Percentiles rank a stretch among this genome's conserved stretches.
phyloP scores from a whole-genome alignment of 345 rosid species.

The Hypericum perforatum region DNA sequence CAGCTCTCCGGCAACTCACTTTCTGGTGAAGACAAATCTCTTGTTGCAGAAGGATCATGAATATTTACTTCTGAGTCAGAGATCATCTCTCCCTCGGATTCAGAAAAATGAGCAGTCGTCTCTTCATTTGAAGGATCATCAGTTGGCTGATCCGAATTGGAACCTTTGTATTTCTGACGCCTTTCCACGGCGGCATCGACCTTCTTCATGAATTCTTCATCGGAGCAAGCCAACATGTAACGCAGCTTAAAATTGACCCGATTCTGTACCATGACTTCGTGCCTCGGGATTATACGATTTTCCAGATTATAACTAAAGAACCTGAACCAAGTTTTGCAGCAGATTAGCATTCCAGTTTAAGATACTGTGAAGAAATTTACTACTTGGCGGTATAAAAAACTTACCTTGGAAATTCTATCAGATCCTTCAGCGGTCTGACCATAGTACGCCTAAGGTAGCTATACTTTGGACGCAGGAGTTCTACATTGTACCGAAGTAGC shows the following conservation, averaged over 20 bases:
- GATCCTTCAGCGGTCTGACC: conserved; percentile 78
- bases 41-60: too few species aligned
- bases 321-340: conserved; percentile 31
- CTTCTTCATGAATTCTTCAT: conserved; percentile 48
- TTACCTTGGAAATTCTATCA: conserved; percentile 83
- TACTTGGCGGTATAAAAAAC: not conserved
- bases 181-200: conserved; percentile 56
- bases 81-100: not conserved
- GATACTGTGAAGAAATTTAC: not conserved
- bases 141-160: conserved; percentile 2
- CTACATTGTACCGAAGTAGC: conserved; percentile 70
- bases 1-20: too few species aligned
- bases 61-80: conserved; percentile 4
- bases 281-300: conserved; percentile 72
- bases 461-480: conserved; percentile 70
- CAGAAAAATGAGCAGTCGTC: not conserved
- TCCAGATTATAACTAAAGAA: conserved; percentile 87
- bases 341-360: too few species aligned
- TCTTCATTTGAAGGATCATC: not conserved
- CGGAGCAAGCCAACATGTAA: conserved; percentile 61
- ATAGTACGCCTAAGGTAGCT: conserved; percentile 65
- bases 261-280: conserved; percentile 61
- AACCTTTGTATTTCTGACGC: conserved; percentile 47
- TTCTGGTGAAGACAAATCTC: too few species aligned
- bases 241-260: conserved; percentile 67